Conservation (phyloP, 164 flowering plant genomes). For the Protea cynaroides region DNA sequence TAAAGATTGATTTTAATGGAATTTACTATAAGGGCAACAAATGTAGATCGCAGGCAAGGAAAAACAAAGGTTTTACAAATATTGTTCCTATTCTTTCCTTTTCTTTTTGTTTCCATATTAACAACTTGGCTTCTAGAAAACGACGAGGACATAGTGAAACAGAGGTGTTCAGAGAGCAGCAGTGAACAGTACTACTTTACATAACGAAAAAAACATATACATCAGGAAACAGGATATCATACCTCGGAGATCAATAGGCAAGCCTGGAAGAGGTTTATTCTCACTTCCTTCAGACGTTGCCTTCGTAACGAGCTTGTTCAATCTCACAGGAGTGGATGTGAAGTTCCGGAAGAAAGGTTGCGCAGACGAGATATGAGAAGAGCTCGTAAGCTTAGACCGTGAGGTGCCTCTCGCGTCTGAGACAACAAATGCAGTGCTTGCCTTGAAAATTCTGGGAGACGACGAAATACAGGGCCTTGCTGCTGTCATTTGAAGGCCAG, state of each 20-base stretch:
- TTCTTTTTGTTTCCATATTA: no score
- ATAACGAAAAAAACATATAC: neutral
- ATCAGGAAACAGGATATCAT: neutral
- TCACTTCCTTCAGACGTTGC: slow-evolving; percentile 63
- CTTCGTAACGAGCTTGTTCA: slow-evolving; percentile 33
- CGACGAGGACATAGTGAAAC: no score
- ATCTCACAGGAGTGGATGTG: slow-evolving; percentile 25
- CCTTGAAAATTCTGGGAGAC: slow-evolving; percentile 25
- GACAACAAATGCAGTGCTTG: slow-evolving; percentile 24
- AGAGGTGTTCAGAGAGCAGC: neutral
- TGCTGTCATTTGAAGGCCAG: slow-evolving; percentile 51
- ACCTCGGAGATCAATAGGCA: slow-evolving; percentile 86
- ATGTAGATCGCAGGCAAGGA: no score
- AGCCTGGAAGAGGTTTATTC: slow-evolving; percentile 40
- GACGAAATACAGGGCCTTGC: slow-evolving; percentile 44
- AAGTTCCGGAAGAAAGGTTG: slow-evolving; percentile 31
- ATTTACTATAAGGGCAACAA: no score
- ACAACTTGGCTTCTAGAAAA: no score
- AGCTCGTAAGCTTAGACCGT: slow-evolving; percentile 37
- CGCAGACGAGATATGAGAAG: slow-evolving; percentile 32
- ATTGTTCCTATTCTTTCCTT: no score
- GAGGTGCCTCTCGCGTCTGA: slow-evolving; percentile 18
- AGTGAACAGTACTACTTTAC: neutral
- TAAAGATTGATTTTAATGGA: no score
- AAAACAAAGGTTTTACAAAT: no score